Conservation (phyloP, 2,329 filamentous ascomycete species). For the Fusarium subglutinans region DNA sequence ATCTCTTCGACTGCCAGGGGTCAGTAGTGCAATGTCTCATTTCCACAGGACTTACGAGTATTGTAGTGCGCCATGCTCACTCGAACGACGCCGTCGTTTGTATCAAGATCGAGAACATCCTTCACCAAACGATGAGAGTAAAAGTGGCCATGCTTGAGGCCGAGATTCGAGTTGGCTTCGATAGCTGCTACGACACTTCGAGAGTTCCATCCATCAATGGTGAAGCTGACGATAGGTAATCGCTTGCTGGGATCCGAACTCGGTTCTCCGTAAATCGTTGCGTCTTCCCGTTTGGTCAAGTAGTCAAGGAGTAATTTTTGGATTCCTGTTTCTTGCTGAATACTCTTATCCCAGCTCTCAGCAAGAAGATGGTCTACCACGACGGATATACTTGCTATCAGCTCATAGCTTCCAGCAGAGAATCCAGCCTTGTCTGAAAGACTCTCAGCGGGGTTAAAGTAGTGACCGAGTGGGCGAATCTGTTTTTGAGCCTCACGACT, state of each 20-base stretch:
- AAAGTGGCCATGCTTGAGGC: constrained; percentile 74
- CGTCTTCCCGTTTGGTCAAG: constrained; percentile 59
- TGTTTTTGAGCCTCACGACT: constrained; percentile 63
- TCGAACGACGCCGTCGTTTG: constrained; percentile 69
- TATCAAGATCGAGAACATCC: constrained; percentile 65
- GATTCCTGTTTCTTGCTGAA: constrained; percentile 67
- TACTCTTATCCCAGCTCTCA: constrained; percentile 61
- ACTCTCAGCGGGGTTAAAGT: constrained; percentile 69
- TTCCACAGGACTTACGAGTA: constrained; percentile 58
- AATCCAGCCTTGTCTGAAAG: constrained; percentile 75
- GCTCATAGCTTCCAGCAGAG: constrained; percentile 76
- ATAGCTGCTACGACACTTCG: constrained; percentile 69
- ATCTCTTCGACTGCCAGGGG: neutral
- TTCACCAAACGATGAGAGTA: constrained; percentile 72
- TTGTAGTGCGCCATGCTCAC: constrained; percentile 82
- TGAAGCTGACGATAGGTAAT: constrained; percentile 75
- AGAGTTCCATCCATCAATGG: constrained; percentile 65
- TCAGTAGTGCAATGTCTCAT: neutral
- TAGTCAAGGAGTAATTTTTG: constrained; percentile 69
- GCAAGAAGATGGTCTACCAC: constrained; percentile 69
- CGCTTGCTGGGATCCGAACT: constrained; percentile 58
- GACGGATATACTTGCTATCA: constrained; percentile 68
- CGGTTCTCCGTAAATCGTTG: constrained; percentile 68
- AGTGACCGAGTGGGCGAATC: constrained; percentile 68
- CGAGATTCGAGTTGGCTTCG: constrained; percentile 66